Conservation (phyloP, 2,329 filamentous ascomycete genomes). For the Orbilia quercus region DNA sequence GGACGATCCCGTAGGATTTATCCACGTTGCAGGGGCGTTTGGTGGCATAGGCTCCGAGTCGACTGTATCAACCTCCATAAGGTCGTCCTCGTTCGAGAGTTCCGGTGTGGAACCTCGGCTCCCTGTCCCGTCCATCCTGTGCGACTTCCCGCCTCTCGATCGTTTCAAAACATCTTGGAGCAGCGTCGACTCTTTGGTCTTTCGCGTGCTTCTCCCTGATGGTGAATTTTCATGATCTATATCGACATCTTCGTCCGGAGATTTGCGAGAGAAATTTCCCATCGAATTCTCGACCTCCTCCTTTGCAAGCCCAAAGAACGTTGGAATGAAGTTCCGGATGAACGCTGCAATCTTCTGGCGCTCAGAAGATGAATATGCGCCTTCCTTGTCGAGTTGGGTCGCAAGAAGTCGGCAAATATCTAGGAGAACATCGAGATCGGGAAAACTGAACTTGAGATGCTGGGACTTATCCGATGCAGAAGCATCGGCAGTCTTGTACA, state of each 20-base stretch:
- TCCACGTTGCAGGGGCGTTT: conserved; percentile 73
- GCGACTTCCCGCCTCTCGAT: conserved; percentile 69
- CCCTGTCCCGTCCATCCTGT: conserved; percentile 82
- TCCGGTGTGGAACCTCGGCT: conserved; percentile 93
- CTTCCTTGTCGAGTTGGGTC: conserved; percentile 67
- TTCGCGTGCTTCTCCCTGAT: conserved; percentile 71
- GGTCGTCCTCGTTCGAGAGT: conserved; percentile 78
- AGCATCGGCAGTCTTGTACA: conserved; percentile 68
- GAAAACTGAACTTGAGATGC: conserved; percentile 73
- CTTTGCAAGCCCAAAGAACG: conserved; percentile 80
- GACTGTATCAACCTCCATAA: conserved; percentile 69
- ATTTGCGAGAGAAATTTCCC: conserved; percentile 75
- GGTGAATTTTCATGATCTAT: conserved; percentile 73
- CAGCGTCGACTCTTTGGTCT: conserved; percentile 77
- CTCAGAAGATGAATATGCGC: conserved; percentile 70
- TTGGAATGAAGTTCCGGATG: conserved; percentile 78
- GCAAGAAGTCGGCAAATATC: conserved; percentile 67
- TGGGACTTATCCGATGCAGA: conserved; percentile 73
- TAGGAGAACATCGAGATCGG: conserved; percentile 62
- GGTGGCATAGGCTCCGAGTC: conserved; percentile 58
- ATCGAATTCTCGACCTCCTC: conserved; percentile 76
- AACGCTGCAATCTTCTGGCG: conserved; percentile 80
- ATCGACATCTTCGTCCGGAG: conserved; percentile 75
- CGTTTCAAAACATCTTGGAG: conserved; percentile 87
- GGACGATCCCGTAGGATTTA: conserved; percentile 70